Evolutionary conservation across 2,329 filamentous ascomycete genomes (phyloP).

Genomic region (Phyllosticta citrichinensis): DNA sequence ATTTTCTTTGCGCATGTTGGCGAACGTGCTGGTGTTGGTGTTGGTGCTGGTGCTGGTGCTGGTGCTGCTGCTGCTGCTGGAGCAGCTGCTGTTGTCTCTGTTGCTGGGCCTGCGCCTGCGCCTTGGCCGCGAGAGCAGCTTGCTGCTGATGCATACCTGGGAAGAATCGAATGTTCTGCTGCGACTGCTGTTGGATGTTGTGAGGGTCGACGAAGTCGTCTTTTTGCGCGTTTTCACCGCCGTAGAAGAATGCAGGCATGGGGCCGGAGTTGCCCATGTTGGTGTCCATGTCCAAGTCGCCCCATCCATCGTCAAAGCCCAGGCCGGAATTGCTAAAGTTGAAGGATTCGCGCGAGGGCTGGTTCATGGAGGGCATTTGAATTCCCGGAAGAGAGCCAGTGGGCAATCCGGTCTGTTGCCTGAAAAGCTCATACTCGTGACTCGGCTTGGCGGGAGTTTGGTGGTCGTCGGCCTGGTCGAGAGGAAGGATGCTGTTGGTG

Average conservation of each 20-base stretch:
- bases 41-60: constrained; percentile 30
- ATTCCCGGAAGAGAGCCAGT: constrained; percentile 74
- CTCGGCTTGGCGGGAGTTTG: constrained; percentile 66
- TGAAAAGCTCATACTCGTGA: constrained; percentile 90
- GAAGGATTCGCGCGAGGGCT: constrained; percentile 14
- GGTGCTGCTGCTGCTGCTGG: constrained; percentile 45
- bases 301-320: constrained; percentile 55
- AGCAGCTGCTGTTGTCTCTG: constrained; percentile 37
- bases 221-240: constrained; percentile 29
- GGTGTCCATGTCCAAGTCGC: constrained; percentile 54
- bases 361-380: constrained; percentile 32
- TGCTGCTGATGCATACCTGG: constrained; percentile 89
- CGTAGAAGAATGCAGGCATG: constrained; percentile 55
- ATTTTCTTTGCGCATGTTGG: constrained; percentile 20
- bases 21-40: constrained; percentile 19
- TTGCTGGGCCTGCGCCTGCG: constrained; percentile 22
- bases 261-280: constrained; percentile 43
- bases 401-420: constrained; percentile 89
- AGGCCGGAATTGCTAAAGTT: constrained; percentile 50
- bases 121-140: constrained; percentile 46
- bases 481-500: constrained; percentile 43
- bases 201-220: constrained; percentile 63
- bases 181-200: constrained; percentile 54
- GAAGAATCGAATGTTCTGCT: constrained; percentile 62
- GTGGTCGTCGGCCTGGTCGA: constrained; percentile 38